Evolutionary conservation across 805 yeast species (phyloP).

Genomic region (baker's yeast (Saccharomyces cerevisiae)): DNA sequence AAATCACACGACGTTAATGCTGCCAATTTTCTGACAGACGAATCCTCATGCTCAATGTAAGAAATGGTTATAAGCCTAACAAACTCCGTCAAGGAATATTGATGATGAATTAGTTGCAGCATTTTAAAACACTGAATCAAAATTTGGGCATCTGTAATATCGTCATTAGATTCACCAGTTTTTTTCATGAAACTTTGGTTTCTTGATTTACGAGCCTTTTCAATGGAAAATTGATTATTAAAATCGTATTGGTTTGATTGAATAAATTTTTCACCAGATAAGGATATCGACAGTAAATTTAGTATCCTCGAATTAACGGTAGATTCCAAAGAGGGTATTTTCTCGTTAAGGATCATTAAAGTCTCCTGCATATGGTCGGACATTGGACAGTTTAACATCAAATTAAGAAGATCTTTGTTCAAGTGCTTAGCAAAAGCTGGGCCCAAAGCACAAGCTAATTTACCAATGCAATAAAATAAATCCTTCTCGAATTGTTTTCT

Average conservation of each 20-base stretch:
- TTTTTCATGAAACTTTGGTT: slow-evolving; percentile 65
- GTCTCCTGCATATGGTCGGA: slow-evolving; percentile 78
- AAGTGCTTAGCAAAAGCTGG: slow-evolving; percentile 87
- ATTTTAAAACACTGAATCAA: slow-evolving; percentile 74
- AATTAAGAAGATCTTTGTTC: slow-evolving; percentile 69
- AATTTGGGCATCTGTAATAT: slow-evolving; percentile 41
- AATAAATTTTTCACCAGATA: slow-evolving; percentile 72
- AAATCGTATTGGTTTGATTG: slow-evolving; percentile 83
- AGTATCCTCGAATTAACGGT: slow-evolving; percentile 64
- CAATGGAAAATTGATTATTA: slow-evolving; percentile 46
- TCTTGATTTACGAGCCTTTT: slow-evolving; percentile 71
- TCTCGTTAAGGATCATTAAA: slow-evolving; percentile 52
- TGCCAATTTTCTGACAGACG: slow-evolving; percentile 75
- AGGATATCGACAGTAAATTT: slow-evolving; percentile 60
- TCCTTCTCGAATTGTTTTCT: slow-evolving; percentile 77
- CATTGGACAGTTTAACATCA: slow-evolving; percentile 74
- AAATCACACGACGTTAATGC: slow-evolving; percentile 75
- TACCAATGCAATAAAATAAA: slow-evolving; percentile 79
- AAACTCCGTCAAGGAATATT: slow-evolving; percentile 74
- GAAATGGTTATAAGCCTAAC: slow-evolving; percentile 77
- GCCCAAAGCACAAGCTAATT: slow-evolving; percentile 81
- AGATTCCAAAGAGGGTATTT: slow-evolving; percentile 73
- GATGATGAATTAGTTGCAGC: slow-evolving; percentile 66
- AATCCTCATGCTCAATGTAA: slow-evolving; percentile 72
- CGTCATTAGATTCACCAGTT: slow-evolving; percentile 41